These are phyloP conservation scores for Silene noctiflora DNA, from an alignment of 179 eudicot species.

Conservation along the genomic window DNA sequence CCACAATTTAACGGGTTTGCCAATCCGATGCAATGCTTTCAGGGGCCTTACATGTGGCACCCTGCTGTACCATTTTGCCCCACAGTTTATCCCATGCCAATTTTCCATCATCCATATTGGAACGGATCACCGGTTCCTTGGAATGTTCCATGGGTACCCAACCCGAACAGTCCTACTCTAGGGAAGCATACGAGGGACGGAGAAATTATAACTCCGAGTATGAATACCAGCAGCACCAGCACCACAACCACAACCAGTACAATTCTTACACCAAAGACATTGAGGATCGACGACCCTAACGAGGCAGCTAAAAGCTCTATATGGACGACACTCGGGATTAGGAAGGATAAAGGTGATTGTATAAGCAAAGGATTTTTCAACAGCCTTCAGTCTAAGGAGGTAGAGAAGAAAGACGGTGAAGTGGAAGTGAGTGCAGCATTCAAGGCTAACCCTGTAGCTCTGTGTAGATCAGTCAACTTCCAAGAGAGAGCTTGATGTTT, in stretches of 20 bases:
- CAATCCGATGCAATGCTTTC: conserved; percentile 20
- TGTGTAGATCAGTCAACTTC: conserved; percentile 22
- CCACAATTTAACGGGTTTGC: conserved; percentile 21
- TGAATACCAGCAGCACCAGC: conserved; percentile 22
- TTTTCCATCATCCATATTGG: conserved; percentile 50
- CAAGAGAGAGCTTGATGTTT: conserved; percentile 34
- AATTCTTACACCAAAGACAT: conserved; percentile 20
- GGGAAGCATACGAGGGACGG: conserved; percentile 34
- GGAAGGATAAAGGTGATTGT: conserved; percentile 40
- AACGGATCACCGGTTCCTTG: conserved; percentile 38
- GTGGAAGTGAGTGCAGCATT: conserved; percentile 10
- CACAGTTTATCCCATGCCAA: conserved; percentile 17
- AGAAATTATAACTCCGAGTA: neutral
- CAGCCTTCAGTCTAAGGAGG: conserved; percentile 20
- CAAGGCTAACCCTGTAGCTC: conserved; percentile 25
- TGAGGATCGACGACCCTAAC: conserved; percentile 22
- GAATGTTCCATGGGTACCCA: conserved; percentile 21
- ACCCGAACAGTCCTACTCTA: conserved; percentile 21
- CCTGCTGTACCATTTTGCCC: conserved; percentile 23
- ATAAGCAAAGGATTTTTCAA: conserved; percentile 22
- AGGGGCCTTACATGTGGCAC: conserved; percentile 28
- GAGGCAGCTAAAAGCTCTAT: conserved; percentile 26
- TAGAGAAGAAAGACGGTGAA: conserved; percentile 10
- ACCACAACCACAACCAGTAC: neutral
- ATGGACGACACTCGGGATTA: conserved; percentile 26